Base-by-base conservation (phyloP, 495 filamentous ascomycete genomes). In the Pyrenula aspistea region DNA sequence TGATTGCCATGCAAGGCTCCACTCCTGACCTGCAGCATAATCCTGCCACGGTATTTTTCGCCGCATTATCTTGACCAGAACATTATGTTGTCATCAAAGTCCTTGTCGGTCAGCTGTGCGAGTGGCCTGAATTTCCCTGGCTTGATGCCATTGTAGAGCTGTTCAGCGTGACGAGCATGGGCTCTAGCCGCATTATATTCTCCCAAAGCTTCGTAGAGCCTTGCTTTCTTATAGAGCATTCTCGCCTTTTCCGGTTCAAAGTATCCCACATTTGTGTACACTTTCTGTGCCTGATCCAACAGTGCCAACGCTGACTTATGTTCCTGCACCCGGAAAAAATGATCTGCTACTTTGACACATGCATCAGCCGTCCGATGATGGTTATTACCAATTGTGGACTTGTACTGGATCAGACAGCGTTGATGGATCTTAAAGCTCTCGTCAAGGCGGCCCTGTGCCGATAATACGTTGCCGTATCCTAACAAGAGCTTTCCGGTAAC, bases 271-370 rank as follows among this genome's bases (percentile, higher is more conserved):
- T 24, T 52, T 8, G 8, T 21, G 50, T 60, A 62, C 15, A 54
- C 54, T 42, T 57, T 51, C 8, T 60, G 20, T 2, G 60, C 60
- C 19, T 55, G 53, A 22, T 59, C 53, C 1, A 59, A 53, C 8
- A 55, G 47, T 47, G 21, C 21, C 25, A 69, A 56, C 49, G 63
- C 67, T 12, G 53, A 25, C 2, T 64, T 60, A 24, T 55, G 52
- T 51, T 56, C 51, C 8, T 57, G 51, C 2, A 60, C 31, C 11
- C 62, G 62, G 12, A 66, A 58, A 20, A 61, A 55, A 56, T 71
- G 67, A 20, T 68, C 60, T 10, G 68, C 67, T n/a, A 68, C 55
- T 55, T 68, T 68, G 53, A 67, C 50, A 25, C 20, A 60, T 10
- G 55, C 31, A 54, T 63, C 55, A 25, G 61, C 65, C 25, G 65